Conservation (phyloP, 2,329 filamentous ascomycete species). For the Decorospora gaudefroyi region DNA sequence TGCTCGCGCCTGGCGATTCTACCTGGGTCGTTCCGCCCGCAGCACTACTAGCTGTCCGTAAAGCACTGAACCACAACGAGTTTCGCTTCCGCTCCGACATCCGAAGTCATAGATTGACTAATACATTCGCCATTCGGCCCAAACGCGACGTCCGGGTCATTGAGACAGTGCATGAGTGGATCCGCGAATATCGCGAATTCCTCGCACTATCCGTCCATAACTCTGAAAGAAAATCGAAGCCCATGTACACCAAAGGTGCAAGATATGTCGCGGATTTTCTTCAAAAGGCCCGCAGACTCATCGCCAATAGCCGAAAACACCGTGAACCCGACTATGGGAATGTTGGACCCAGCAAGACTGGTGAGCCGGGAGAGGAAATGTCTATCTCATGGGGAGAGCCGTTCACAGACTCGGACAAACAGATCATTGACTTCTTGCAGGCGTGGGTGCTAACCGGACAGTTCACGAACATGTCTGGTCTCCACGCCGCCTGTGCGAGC, state of each 20-base stretch:
- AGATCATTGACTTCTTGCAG: conserved; percentile 70
- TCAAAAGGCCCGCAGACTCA: conserved; percentile 47
- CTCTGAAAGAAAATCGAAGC: not conserved
- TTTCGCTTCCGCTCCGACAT: conserved; percentile 63
- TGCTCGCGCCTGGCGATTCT: conserved; percentile 41
- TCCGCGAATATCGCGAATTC: conserved; percentile 60
- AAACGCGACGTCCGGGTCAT: conserved; percentile 59
- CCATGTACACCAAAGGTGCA: conserved; percentile 23
- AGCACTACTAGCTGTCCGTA: conserved; percentile 71
- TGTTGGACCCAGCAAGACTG: conserved; percentile 50
- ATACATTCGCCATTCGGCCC: conserved; percentile 66
- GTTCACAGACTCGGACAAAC: conserved; percentile 58
- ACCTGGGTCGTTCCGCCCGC: conserved; percentile 45
- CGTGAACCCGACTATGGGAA: conserved; percentile 43
- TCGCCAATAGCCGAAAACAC: conserved; percentile 47
- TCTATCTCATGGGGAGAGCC: conserved; percentile 26
- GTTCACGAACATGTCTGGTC: conserved; percentile 50
- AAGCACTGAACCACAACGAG: conserved; percentile 63
- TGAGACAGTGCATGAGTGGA: conserved; percentile 56
- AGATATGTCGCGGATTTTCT: conserved; percentile 48
- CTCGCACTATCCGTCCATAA: conserved; percentile 39
- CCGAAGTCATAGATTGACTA: conserved; percentile 57
- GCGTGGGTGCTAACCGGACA: conserved; percentile 56
- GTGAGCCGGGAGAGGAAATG: too few species aligned
- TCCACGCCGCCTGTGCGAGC: conserved; percentile 65